Percentiles rank a stretch among this genome's conserved stretches.
phyloP scores from a whole-genome alignment of 208 protist species.

The Leishmania braziliensis region DNA sequence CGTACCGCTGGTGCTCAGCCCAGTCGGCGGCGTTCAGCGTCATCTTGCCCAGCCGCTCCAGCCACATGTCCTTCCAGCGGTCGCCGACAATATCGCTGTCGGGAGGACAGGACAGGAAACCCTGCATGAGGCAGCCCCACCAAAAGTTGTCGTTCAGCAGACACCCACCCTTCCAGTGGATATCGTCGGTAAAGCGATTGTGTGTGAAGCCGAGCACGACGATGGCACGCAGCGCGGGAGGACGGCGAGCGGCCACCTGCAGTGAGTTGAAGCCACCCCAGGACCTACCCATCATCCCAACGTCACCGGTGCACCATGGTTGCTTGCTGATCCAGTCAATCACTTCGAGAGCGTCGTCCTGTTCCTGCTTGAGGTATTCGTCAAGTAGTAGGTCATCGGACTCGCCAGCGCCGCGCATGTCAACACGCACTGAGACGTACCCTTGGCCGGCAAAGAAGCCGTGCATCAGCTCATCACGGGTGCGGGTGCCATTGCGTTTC shows the following conservation, averaged over 20 bases:
- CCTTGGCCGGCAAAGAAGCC: slow-evolving; percentile 63
- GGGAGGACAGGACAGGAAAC: slow-evolving; percentile 47
- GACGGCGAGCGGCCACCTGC: slow-evolving; percentile 62
- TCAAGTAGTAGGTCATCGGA: slow-evolving; percentile 59
- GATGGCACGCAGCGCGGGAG: slow-evolving; percentile 55
- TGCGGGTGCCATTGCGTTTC: slow-evolving; percentile 63
- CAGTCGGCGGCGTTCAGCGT: slow-evolving; percentile 57
- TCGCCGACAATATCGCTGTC: slow-evolving; percentile 51
- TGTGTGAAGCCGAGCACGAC: slow-evolving; percentile 68
- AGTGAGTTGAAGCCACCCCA: slow-evolving; percentile 74
- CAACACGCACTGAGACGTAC: slow-evolving; percentile 57
- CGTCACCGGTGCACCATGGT: slow-evolving; percentile 59
- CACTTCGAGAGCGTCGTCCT: slow-evolving; percentile 64
- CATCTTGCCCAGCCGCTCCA: slow-evolving; percentile 53
- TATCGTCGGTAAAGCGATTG: slow-evolving; percentile 73
- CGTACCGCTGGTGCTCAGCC: slow-evolving; percentile 52
- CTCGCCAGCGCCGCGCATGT: slow-evolving; percentile 68
- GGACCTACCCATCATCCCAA: slow-evolving; percentile 76
- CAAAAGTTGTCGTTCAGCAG: slow-evolving; percentile 77
- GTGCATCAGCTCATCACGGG: slow-evolving; percentile 71
- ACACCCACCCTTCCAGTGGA: slow-evolving; percentile 74
- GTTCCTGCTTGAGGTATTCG: slow-evolving; percentile 65
- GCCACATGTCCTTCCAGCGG: slow-evolving; percentile 50
- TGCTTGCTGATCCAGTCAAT: slow-evolving; percentile 70
- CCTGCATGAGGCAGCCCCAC: slow-evolving; percentile 75